Percentiles rank a stretch among this genome's conserved stretches.
phyloP scores from a whole-genome alignment of 2,329 filamentous ascomycete species.

The Fusarium sp. region DNA sequence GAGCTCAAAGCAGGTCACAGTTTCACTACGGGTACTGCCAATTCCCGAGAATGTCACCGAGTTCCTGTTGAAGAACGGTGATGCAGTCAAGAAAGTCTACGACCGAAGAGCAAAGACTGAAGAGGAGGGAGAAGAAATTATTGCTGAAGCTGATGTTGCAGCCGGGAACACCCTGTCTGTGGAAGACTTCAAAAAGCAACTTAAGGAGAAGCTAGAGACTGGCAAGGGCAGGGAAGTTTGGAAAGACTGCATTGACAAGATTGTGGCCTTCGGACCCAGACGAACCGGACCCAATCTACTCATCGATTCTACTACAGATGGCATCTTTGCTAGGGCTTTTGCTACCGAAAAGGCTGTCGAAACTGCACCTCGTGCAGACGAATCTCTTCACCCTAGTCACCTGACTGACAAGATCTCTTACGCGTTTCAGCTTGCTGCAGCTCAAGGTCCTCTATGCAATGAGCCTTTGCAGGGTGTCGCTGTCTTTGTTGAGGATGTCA shows the following conservation, averaged over 20 bases:
- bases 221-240: slow-evolving; percentile 80
- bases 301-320: slow-evolving; percentile 80
- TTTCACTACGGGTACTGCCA: slow-evolving; percentile 81
- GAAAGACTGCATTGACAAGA: slow-evolving; percentile 80
- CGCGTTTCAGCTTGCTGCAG: slow-evolving; percentile 91
- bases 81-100: slow-evolving; percentile 82
- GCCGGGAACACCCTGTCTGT: slow-evolving; percentile 73
- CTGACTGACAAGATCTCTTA: slow-evolving; percentile 92
- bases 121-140: slow-evolving; percentile 55
- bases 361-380: slow-evolving; percentile 55
- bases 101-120: slow-evolving; percentile 66
- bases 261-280: slow-evolving; percentile 90
- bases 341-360: slow-evolving; percentile 50
- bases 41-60: slow-evolving; percentile 82
- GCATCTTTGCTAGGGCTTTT: slow-evolving; percentile 79
- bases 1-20: slow-evolving; percentile 84
- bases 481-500: slow-evolving; percentile 86
- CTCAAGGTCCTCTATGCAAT: slow-evolving; percentile 89
- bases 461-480: slow-evolving; percentile 95
- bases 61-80: slow-evolving; percentile 83
- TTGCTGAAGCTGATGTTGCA: slow-evolving; percentile 67
- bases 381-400: slow-evolving; percentile 69
- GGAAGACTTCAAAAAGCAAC: slow-evolving; percentile 80
- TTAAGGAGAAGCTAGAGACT: slow-evolving; percentile 75
- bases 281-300: slow-evolving; percentile 89